Evolutionary conservation across 1,284 basidiomycete species (phyloP).

Genomic region (Sporisorium reilianum): DNA sequence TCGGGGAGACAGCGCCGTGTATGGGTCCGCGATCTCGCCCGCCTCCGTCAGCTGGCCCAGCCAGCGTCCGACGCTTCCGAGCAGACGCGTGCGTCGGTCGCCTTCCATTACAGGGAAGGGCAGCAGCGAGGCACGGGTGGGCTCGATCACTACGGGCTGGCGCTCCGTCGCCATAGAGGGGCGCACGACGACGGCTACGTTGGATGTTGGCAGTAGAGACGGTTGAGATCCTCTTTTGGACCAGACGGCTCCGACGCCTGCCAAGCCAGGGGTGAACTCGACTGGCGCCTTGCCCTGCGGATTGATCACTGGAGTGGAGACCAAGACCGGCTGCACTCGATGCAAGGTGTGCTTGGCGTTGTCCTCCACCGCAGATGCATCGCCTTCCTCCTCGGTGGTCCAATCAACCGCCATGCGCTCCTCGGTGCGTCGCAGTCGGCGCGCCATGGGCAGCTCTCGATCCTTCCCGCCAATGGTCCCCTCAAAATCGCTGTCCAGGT

Average conservation of each 20-base stretch:
- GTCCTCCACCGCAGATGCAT: conserved; percentile 18
- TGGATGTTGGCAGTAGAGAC: conserved; percentile 5
- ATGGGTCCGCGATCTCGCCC: conserved; percentile 33
- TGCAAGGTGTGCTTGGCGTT: conserved; percentile 13
- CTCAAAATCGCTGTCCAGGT: conserved; percentile 59
- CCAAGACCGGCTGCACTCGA: conserved; percentile 12
- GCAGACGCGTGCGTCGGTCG: conserved; percentile 22
- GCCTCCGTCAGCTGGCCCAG: conserved; percentile 34
- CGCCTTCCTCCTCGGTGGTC: conserved; percentile 43
- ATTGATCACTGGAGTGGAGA: conserved; percentile 12
- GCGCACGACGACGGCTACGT: conserved; percentile 1
- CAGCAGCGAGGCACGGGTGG: conserved; percentile 24
- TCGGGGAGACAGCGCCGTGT: conserved; percentile 34
- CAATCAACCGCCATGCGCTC: conserved; percentile 46
- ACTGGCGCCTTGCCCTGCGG: conserved; percentile 1
- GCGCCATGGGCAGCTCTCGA: conserved; percentile 54
- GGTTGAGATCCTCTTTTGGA: conserved; percentile 17
- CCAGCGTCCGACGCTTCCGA: conserved; percentile 42
- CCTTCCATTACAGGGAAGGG: conserved; percentile 31
- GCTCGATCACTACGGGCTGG: conserved; percentile 32
- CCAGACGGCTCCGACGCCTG: conserved; percentile 46
- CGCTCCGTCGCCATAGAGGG: conserved; percentile 8
- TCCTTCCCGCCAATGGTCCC: conserved; percentile 59
- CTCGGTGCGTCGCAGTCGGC: conserved; percentile 37
- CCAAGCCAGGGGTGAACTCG: conserved; percentile 43